phyloP scores from a whole-genome alignment of 2,329 filamentous ascomycete species.

The Parascedosporium putredinis region DNA sequence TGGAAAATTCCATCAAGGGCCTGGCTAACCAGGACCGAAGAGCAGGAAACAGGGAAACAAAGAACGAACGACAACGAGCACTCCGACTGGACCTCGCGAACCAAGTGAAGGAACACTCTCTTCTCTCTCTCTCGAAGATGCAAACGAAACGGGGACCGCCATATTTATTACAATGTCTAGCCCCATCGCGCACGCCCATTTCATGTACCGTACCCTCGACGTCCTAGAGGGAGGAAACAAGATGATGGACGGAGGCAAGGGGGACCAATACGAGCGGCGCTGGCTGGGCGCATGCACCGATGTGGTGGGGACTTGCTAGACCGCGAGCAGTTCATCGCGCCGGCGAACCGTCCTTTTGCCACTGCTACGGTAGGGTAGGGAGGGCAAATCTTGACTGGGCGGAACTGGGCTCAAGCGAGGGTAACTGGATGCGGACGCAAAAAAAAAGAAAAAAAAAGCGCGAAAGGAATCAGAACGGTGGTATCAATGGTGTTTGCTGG shows the following conservation, averaged over 20 bases:
- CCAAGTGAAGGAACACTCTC: not conserved
- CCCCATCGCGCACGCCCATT: too few species aligned
- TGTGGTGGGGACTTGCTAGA: too few species aligned
- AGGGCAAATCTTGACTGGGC: too few species aligned
- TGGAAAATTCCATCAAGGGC: not conserved
- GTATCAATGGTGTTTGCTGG: too few species aligned
- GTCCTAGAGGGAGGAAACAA: too few species aligned
- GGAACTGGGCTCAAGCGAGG: not conserved
- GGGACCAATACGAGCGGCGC: not conserved
- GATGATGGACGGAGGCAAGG: not conserved
- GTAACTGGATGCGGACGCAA: not conserved
- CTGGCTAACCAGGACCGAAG: too few species aligned
- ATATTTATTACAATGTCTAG: not conserved
- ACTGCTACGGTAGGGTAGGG: too few species aligned
- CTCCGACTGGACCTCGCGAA: not conserved
- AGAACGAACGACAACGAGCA: not conserved
- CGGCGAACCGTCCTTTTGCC: too few species aligned
- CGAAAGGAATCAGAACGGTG: too few species aligned
- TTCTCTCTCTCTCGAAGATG: not conserved
- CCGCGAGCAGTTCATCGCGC: too few species aligned
- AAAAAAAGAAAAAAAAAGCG: not conserved
- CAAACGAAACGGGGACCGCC: not conserved
- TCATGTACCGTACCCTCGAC: too few species aligned
- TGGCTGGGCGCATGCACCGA: not conserved
- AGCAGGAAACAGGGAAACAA: too few species aligned